These are phyloP conservation scores for Ascochyta rabiei DNA, from an alignment of 2,329 filamentous ascomycete genomes.

Conservation along the genomic window DNA sequence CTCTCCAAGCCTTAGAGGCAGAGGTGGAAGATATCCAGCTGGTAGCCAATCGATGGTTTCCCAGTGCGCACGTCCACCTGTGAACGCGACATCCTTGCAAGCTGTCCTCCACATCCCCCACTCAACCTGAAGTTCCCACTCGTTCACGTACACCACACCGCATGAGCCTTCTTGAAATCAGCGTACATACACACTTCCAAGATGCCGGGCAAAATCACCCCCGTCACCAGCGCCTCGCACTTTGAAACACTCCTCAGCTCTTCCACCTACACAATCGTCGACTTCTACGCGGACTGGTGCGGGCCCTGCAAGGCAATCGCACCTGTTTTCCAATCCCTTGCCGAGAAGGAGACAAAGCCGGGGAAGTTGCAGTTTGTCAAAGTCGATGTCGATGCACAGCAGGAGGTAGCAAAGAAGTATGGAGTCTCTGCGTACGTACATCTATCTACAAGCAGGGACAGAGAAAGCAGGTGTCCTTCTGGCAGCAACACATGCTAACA, in stretches of 20 bases:
- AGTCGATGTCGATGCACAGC: conserved; percentile 61
- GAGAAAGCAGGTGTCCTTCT: background rate
- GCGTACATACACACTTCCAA: conserved; percentile 1
- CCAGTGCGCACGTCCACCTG: background rate
- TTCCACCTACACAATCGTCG: conserved; percentile 53
- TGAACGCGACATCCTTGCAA: conserved; percentile 24
- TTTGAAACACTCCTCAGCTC: conserved; percentile 44
- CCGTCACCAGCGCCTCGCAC: conserved; percentile 42
- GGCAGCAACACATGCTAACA: conserved; percentile 3
- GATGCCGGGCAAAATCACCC: conserved; percentile 42
- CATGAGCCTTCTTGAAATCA: background rate
- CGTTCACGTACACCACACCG: background rate
- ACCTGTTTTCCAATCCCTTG: conserved; percentile 58
- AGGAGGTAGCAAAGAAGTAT: conserved; percentile 57
- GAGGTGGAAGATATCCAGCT: background rate
- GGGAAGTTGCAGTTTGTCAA: conserved; percentile 59
- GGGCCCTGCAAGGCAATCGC: conserved; percentile 63
- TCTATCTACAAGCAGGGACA: background rate
- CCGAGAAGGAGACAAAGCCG: conserved; percentile 55
- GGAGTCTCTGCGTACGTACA: conserved; percentile 54
- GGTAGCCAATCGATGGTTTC: conserved; percentile 17
- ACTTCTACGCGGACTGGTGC: conserved; percentile 64
- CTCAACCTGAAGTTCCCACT: background rate
- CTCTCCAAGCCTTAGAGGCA: background rate
- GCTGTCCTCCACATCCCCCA: conserved; percentile 23